Percentiles rank a stretch among this genome's conserved stretches.
Evolutionary conservation across 352 stramenopile genomes (phyloP).

Genomic region (Salisapilia sapeloensis): DNA sequence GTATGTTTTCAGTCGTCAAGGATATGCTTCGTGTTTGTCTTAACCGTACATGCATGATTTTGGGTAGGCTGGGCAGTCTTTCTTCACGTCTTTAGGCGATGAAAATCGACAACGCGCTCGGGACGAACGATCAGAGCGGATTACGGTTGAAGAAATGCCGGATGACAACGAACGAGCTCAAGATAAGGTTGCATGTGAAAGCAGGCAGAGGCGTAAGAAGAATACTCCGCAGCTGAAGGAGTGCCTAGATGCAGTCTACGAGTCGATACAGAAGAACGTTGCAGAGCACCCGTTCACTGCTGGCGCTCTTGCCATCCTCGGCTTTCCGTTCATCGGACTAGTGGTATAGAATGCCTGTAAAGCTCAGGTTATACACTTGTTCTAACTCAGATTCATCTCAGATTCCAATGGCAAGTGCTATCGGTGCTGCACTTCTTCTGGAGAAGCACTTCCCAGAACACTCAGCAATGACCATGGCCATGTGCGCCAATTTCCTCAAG

Average conservation of each 20-base stretch:
- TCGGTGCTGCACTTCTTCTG: conserved; percentile 47
- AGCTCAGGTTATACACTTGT: no score
- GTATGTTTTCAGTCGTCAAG: conserved; percentile 2
- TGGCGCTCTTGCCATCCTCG: conserved; percentile 29
- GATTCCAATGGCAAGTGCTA: conserved; percentile 54
- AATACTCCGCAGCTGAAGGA: conserved; percentile 20
- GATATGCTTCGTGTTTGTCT: neutral
- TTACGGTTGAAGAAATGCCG: conserved; percentile 53
- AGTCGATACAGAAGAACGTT: conserved; percentile 16
- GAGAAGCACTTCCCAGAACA: conserved; percentile 74
- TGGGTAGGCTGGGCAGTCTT: conserved; percentile 22
- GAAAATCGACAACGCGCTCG: conserved; percentile 24
- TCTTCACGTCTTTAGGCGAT: conserved; percentile 59
- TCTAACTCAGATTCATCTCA: conserved; percentile 5
- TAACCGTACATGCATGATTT: neutral
- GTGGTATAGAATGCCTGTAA: conserved; percentile 20
- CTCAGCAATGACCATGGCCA: conserved; percentile 38
- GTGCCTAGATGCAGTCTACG: conserved; percentile 25
- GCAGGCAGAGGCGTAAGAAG: conserved; percentile 4
- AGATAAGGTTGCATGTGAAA: conserved; percentile 2
- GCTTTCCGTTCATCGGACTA: conserved; percentile 66
- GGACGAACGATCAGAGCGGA: conserved; percentile 24
- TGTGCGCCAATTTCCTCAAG: conserved; percentile 59
- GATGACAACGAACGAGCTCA: conserved; percentile 10
- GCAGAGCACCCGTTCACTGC: conserved; percentile 39